A percentile compares a stretch with the other conserved stretches of the same genome.
Evolutionary conservation across 2,329 filamentous ascomycete genomes (phyloP).

Genomic region (Beauveria sp.): DNA sequence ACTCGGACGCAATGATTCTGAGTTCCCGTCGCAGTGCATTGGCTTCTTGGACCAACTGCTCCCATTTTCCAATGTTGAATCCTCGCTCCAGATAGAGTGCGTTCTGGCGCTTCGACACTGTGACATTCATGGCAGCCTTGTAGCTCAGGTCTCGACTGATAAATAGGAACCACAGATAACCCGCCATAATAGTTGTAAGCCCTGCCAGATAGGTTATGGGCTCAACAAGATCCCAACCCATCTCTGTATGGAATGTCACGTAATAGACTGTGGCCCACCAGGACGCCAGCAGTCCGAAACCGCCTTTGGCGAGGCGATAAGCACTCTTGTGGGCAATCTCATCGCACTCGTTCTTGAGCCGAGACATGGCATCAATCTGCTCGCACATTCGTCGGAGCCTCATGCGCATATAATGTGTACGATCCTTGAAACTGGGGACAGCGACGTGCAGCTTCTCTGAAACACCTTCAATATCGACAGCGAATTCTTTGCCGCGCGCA

Average conservation of each 20-base stretch:
- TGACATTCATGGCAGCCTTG: slow-evolving; percentile 78
- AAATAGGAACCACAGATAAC: slow-evolving; percentile 90
- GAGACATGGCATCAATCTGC: slow-evolving; percentile 60
- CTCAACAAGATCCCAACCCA: slow-evolving; percentile 88
- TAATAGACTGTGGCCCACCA: slow-evolving; percentile 85
- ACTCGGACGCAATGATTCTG: slow-evolving; percentile 72
- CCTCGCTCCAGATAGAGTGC: slow-evolving; percentile 68
- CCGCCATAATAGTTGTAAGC: slow-evolving; percentile 77
- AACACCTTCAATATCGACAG: slow-evolving; percentile 70
- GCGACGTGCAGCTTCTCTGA: slow-evolving; percentile 61
- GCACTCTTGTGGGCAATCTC: slow-evolving; percentile 66
- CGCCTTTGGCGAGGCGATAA: slow-evolving; percentile 70
- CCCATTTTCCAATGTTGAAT: slow-evolving; percentile 72
- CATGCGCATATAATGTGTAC: slow-evolving; percentile 82
- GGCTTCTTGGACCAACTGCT: slow-evolving; percentile 68
- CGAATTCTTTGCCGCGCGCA: slow-evolving; percentile 75
- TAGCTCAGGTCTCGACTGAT: slow-evolving; percentile 87
- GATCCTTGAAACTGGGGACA: slow-evolving; percentile 80
- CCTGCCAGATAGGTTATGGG: slow-evolving; percentile 84
- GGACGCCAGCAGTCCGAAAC: slow-evolving; percentile 61
- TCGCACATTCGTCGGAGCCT: slow-evolving; percentile 64
- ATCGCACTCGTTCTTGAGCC: slow-evolving; percentile 78
- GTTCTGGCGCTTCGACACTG: slow-evolving; percentile 69
- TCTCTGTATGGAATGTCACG: slow-evolving; percentile 61
- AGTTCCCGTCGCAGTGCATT: slow-evolving; percentile 74